Percentiles rank a stretch among this genome's conserved stretches.
These are phyloP conservation scores for Lecanicillium sp. DNA, from an alignment of 2,329 filamentous ascomycete species.

Conservation along the genomic window DNA sequence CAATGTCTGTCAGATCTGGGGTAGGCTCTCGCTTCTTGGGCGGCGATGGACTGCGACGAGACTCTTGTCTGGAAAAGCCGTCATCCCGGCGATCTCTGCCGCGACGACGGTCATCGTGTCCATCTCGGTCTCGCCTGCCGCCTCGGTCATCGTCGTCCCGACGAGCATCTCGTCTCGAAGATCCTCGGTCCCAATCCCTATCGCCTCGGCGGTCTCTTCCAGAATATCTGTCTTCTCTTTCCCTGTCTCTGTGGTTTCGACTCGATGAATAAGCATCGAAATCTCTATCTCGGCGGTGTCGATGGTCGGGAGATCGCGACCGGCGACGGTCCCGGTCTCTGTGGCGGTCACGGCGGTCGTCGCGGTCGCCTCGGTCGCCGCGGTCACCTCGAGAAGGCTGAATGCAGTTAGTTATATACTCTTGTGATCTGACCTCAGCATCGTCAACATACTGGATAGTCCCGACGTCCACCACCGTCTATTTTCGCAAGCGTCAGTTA, in stretches of 20 bases:
- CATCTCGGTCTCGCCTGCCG: constrained; percentile 50
- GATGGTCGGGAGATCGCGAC: constrained; percentile 77
- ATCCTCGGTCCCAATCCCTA: constrained; percentile 65
- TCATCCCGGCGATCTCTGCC: constrained; percentile 36
- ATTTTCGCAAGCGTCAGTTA: constrained; percentile 11
- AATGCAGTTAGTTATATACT: constrained; percentile 16
- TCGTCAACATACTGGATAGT: constrained; percentile 40
- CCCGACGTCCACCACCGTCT: constrained; percentile 46
- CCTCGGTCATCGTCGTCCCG: constrained; percentile 57
- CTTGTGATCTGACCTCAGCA: too few species aligned
- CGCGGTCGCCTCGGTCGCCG: constrained; percentile 26
- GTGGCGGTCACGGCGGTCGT: constrained; percentile 25
- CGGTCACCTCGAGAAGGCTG: constrained; percentile 23
- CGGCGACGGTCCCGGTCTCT: constrained; percentile 57
- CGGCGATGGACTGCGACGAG: constrained; percentile 68
- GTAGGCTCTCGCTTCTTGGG: constrained; percentile 93
- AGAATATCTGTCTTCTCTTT: constrained; percentile 86
- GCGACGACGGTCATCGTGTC: constrained; percentile 39
- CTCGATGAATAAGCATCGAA: constrained; percentile 91
- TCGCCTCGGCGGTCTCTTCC: constrained; percentile 60
- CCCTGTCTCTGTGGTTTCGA: constrained; percentile 83
- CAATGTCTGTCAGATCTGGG: constrained; percentile 81
- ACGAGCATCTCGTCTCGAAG: constrained; percentile 50
- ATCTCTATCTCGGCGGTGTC: constrained; percentile 59
- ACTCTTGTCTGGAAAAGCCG: constrained; percentile 34